Percentiles rank a stretch among this genome's conserved stretches.
These are phyloP conservation scores for Rubus idaeus DNA, from an alignment of 306 rosid genomes.

Conservation along the genomic window DNA sequence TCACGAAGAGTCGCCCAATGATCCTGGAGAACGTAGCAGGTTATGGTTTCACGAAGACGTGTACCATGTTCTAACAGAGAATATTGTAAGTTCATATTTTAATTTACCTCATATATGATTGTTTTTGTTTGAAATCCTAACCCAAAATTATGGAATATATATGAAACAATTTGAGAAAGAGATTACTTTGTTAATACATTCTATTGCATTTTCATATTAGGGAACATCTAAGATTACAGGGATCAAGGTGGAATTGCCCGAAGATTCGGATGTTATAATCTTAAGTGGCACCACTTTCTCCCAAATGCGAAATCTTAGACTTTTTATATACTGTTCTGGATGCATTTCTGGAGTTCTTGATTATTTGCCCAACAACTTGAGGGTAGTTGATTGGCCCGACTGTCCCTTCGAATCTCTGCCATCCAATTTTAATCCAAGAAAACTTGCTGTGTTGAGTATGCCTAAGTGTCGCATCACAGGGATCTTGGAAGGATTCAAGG, in stretches of 20 bases:
- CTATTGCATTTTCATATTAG: constrained; percentile 18
- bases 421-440: no score
- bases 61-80: background rate
- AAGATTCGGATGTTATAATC: background rate
- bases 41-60: constrained; percentile 39
- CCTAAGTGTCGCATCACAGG: constrained; percentile 21
- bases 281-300: no score
- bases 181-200: constrained; percentile 15
- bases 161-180: background rate
- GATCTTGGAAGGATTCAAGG: constrained; percentile 20
- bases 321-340: constrained; percentile 22
- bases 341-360: constrained; percentile 20
- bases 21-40: constrained; percentile 26
- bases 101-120: background rate
- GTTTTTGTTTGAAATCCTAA: background rate
- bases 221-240: background rate
- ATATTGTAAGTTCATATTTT: background rate
- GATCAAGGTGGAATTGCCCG: background rate
- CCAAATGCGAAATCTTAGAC: constrained; percentile 24
- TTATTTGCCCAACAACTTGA: constrained; percentile 35
- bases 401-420: no score
- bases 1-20: constrained; percentile 8
- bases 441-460: constrained; percentile 17
- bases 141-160: background rate
- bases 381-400: constrained; percentile 34